Evolutionary conservation across 192 early-diverging fungal genomes (phyloP).

Genomic region (Mortierella claussenii): DNA sequence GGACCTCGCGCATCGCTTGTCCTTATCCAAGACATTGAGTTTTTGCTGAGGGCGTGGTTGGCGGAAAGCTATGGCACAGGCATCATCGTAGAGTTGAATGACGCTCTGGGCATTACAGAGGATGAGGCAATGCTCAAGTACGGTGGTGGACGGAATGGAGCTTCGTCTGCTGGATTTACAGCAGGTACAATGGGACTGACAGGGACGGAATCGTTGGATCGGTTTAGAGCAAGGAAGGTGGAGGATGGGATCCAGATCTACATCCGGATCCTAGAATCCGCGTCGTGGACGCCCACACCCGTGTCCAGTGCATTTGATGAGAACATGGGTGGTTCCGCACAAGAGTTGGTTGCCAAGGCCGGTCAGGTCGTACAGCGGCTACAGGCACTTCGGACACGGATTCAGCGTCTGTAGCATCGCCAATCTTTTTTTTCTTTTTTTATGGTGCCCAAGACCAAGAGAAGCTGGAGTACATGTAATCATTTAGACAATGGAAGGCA

Average conservation of each 20-base stretch:
- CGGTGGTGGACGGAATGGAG: constrained; percentile 9
- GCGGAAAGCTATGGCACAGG: constrained; percentile 29
- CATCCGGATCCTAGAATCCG: constrained; percentile 41
- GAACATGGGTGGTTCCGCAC: constrained; percentile 31
- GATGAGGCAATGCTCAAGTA: constrained; percentile 16
- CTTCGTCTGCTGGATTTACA: neutral
- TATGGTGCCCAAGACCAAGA: too few species aligned
- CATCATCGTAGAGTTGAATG: constrained; percentile 31
- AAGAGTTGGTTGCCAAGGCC: constrained; percentile 21
- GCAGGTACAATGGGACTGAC: constrained; percentile 9
- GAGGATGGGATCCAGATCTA: constrained; percentile 36
- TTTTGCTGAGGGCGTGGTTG: constrained; percentile 41
- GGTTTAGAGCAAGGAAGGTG: constrained; percentile 33
- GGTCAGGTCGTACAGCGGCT: constrained; percentile 31
- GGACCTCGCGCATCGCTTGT: constrained; percentile 33
- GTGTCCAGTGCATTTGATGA: constrained; percentile 34
- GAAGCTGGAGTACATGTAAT: too few species aligned
- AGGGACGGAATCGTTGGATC: constrained; percentile 26
- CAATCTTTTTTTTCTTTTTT: too few species aligned
- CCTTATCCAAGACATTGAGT: constrained; percentile 49
- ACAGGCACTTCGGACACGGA: constrained; percentile 20
- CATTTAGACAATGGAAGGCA: too few species aligned
- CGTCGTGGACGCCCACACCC: constrained; percentile 44
- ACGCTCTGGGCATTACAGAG: constrained; percentile 28
- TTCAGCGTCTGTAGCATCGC: constrained; percentile 24